Base-by-base conservation (phyloP, 441 rosid species). In the Biscutella laevigata region DNA sequence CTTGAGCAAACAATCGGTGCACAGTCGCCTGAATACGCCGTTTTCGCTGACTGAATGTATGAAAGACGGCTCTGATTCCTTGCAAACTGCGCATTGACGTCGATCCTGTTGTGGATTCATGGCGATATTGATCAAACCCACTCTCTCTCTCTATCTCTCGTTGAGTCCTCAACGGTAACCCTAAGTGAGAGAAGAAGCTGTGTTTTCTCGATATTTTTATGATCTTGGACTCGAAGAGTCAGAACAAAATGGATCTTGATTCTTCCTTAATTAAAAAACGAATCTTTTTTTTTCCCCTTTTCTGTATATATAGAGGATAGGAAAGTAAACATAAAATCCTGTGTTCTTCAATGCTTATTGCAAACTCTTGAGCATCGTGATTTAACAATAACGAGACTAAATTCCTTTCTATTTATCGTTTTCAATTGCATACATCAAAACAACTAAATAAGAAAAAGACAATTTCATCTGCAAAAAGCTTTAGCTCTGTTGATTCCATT, bases 1-100 rank as follows among this genome's bases (percentile, higher is more conserved):
- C 26, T 68, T 71, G 55, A 88, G 86, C 49, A 83, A 73, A 71
- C 96, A 88, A 55, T 82, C 71, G 56, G 82, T 78, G 79, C 96
- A 88, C 58, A 85, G 71, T 3, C 76, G 83, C 45, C 92, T 82
- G 70, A 53, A 64, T 32, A 16, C 48, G 48, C 75, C 72, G 24
- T 73, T 61, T 35, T 71, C 71, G 13, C 77, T 67, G 57, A 83
- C 73, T 66, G 67, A 61, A 77, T 83, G 88, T 61, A 77, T 79
- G 43, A 86, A 55, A 34, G 70, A 60, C 26, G 68, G 71, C 41
- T 71, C 79, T 20, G 29, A 48, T 28, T 49, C 50, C 6, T 71
- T 44, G 74, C 92, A 86, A 9, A 53, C 67, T 13, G 53, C 71
- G 76, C 95, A 86, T 51, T 72, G 58, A n/a, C 50, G 66, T 37